Evolutionary conservation across 2,329 filamentous ascomycete species (phyloP).

Genomic region (Tolypocladium pustulatum): DNA sequence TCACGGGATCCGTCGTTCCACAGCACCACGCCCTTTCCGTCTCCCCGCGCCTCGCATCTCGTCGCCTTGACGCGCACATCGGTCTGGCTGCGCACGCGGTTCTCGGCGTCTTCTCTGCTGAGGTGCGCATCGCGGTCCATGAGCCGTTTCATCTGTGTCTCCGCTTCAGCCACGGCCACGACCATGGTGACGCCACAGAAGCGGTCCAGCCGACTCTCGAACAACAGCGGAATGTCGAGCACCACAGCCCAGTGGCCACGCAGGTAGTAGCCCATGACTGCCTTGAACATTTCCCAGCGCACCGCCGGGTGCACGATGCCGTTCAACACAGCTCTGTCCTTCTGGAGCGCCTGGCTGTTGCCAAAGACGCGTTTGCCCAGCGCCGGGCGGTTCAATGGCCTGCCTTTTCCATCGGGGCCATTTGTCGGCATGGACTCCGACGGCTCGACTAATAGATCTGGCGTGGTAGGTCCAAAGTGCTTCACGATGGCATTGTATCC

Average conservation of each 20-base stretch:
- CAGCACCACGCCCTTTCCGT: conserved; percentile 64
- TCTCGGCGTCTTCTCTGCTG: conserved; percentile 74
- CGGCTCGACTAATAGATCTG: conserved; percentile 65
- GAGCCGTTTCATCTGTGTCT: conserved; percentile 72
- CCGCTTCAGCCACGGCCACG: conserved; percentile 71
- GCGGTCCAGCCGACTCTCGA: conserved; percentile 77
- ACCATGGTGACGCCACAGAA: conserved; percentile 81
- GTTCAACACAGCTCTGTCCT: conserved; percentile 71
- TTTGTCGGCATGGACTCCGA: conserved; percentile 39
- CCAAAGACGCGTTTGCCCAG: conserved; percentile 84
- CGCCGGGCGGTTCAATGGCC: conserved; percentile 75
- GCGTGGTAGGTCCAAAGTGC: conserved; percentile 73
- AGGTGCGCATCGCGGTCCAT: conserved; percentile 67
- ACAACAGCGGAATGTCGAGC: conserved; percentile 83
- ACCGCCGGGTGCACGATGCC: conserved; percentile 90
- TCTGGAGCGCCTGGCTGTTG: conserved; percentile 54
- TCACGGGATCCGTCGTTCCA: conserved; percentile 79
- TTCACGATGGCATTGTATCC: conserved; percentile 76
- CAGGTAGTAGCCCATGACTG: conserved; percentile 63
- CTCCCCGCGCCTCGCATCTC: conserved; percentile 55
- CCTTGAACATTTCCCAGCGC: conserved; percentile 67
- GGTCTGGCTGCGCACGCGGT: conserved; percentile 76
- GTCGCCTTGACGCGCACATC: conserved; percentile 77
- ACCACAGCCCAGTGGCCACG: conserved; percentile 79
- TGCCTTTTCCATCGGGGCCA: conserved; percentile 50